Evolutionary conservation across 2,329 filamentous ascomycete species (phyloP).

Genomic region (Plenodomus lindquistii): DNA sequence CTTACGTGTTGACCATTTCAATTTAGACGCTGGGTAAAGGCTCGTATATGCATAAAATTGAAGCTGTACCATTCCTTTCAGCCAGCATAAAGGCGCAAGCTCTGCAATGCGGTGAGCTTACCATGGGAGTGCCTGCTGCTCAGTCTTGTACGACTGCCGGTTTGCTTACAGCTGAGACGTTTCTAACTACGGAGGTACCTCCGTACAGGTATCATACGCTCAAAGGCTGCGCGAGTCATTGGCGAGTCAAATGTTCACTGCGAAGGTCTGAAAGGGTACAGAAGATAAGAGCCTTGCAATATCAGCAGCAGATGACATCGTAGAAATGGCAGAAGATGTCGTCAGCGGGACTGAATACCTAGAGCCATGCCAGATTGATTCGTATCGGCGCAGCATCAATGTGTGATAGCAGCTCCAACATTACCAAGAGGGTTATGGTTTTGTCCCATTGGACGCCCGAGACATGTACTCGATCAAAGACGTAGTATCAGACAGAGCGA

Average conservation of each 20-base stretch:
- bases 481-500: constrained; percentile 4
- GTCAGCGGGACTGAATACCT: background rate
- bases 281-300: background rate
- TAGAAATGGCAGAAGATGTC: background rate
- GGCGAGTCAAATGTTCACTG: background rate
- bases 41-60: background rate
- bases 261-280: background rate
- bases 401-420: background rate
- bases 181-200: background rate
- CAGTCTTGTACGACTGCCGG: background rate
- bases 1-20: background rate
- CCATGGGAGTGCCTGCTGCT: background rate
- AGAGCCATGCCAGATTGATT: background rate
- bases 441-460: background rate
- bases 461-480: background rate
- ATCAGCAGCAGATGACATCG: background rate
- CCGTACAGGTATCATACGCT: background rate
- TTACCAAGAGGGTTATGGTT: background rate
- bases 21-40: background rate
- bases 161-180: background rate
- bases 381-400: background rate
- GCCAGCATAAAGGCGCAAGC: background rate
- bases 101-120: background rate
- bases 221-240: background rate
- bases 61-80: background rate